A percentile compares a stretch with the other conserved stretches of the same genome.
These are phyloP conservation scores for Theobroma grandiflorum DNA, from an alignment of 441 rosid genomes.

Conservation along the genomic window DNA sequence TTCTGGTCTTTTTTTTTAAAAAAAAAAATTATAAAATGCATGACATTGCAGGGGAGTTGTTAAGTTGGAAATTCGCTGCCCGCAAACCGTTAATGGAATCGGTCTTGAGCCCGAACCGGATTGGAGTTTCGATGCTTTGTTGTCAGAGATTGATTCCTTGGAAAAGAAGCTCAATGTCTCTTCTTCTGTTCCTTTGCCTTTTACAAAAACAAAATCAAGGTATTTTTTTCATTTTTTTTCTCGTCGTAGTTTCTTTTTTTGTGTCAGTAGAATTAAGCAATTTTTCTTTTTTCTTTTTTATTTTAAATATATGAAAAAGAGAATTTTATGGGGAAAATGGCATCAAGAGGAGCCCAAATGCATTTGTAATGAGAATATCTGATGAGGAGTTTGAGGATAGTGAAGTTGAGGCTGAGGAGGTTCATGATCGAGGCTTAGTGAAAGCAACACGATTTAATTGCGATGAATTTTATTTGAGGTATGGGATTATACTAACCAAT, in stretches of 20 bases:
- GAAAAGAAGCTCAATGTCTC: constrained; percentile 64
- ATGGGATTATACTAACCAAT: constrained; percentile 3
- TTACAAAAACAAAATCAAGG: constrained; percentile 56
- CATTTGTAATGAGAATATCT: constrained; percentile 71
- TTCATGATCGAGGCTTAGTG: constrained; percentile 35
- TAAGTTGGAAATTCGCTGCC: constrained; percentile 65
- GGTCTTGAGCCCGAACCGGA: constrained; percentile 73
- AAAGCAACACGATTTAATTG: constrained; percentile 52
- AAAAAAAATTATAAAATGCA: constrained; percentile 16
- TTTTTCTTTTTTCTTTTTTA: neutral
- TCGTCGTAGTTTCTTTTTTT: constrained; percentile 1
- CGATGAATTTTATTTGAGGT: constrained; percentile 66
- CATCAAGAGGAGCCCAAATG: constrained; percentile 41
- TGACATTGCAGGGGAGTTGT: constrained; percentile 59
- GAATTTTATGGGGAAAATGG: constrained; percentile 32
- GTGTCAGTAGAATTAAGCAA: neutral
- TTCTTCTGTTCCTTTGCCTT: constrained; percentile 47
- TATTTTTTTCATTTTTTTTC: constrained; percentile 18
- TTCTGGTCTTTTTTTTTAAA: neutral
- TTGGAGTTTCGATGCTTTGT: constrained; percentile 67
- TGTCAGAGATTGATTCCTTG: constrained; percentile 68
- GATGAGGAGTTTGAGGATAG: constrained; percentile 68
- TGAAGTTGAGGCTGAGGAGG: constrained; percentile 43
- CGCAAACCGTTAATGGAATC: constrained; percentile 59
- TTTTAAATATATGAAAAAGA: neutral